Conservation (phyloP, 345 rosid species). For the Eucalyptus curtisii region DNA sequence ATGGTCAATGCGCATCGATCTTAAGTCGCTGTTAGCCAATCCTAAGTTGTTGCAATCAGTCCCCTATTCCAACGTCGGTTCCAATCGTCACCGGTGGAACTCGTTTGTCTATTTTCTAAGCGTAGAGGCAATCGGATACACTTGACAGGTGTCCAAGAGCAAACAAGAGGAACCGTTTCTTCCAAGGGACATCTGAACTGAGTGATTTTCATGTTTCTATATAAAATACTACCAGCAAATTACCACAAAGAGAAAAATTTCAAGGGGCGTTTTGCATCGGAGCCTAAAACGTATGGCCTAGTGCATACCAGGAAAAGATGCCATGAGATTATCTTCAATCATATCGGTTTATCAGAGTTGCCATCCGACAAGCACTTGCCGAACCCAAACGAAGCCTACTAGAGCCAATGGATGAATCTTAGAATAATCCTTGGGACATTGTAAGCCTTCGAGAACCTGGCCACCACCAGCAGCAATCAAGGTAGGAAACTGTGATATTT, state of each 20-base stretch:
- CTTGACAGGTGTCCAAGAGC: neutral
- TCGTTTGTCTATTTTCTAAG: neutral
- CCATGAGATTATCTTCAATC: neutral
- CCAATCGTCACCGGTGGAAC: neutral
- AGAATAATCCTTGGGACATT: neutral
- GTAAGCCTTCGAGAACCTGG: neutral
- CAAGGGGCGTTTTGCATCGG: neutral
- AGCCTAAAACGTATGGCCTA: neutral
- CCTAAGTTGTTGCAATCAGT: neutral
- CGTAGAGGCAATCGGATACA: neutral
- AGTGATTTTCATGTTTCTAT: neutral
- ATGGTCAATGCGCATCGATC: neutral
- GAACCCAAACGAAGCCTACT: neutral
- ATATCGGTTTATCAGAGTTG: neutral
- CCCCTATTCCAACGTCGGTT: neutral
- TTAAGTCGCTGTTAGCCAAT: neutral
- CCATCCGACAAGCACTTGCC: neutral
- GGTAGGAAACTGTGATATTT: no score
- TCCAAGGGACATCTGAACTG: neutral
- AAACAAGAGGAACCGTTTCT: neutral
- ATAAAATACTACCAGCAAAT: neutral
- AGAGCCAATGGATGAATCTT: neutral
- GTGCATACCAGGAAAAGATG: neutral
- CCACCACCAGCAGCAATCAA: neutral
- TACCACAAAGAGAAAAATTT: neutral